These are phyloP conservation scores for Podospora pseudocomata DNA, from an alignment of 495 filamentous ascomycete species.

Conservation along the genomic window DNA sequence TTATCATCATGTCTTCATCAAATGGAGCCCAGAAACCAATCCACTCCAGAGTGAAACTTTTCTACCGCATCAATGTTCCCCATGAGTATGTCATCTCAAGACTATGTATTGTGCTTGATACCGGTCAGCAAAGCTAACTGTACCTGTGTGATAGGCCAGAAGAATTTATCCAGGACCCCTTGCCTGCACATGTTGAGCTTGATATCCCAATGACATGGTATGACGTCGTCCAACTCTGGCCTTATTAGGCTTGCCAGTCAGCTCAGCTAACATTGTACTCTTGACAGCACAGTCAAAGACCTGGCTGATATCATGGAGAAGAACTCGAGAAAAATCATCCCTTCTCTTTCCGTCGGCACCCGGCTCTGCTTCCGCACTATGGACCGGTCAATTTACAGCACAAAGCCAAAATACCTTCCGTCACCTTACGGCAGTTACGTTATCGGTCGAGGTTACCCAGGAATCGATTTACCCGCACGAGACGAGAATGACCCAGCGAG, in stretches of 20 bases:
- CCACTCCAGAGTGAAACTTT: slow-evolving; percentile 88
- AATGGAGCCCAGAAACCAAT: background rate
- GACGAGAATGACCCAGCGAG: slow-evolving; percentile 45
- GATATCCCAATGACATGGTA: background rate
- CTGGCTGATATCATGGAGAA: slow-evolving; percentile 62
- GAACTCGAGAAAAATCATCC: slow-evolving; percentile 50
- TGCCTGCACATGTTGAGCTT: background rate
- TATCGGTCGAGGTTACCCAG: slow-evolving; percentile 43
- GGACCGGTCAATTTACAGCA: slow-evolving; percentile 18
- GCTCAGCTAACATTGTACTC: slow-evolving; percentile 15
- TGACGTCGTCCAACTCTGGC: background rate
- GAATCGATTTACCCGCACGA: slow-evolving; percentile 2
- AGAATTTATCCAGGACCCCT: slow-evolving; percentile 49
- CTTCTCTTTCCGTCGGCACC: slow-evolving; percentile 72
- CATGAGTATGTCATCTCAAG: slow-evolving; percentile 53
- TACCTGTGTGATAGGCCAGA: slow-evolving; percentile 48
- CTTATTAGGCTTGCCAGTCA: background rate
- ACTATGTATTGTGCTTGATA: background rate
- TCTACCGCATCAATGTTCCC: slow-evolving; percentile 70
- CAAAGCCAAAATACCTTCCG: slow-evolving; percentile 55
- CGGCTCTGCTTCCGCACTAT: slow-evolving; percentile 68
- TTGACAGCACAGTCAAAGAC: slow-evolving; percentile 75
- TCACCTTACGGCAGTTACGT: slow-evolving; percentile 76
- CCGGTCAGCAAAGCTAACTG: slow-evolving; percentile 2
- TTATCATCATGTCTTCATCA: background rate